A percentile compares a stretch with the other conserved stretches of the same genome.
These are phyloP conservation scores for Pseudocercospora vitis DNA, from an alignment of 2,329 filamentous ascomycete genomes.

Conservation along the genomic window DNA sequence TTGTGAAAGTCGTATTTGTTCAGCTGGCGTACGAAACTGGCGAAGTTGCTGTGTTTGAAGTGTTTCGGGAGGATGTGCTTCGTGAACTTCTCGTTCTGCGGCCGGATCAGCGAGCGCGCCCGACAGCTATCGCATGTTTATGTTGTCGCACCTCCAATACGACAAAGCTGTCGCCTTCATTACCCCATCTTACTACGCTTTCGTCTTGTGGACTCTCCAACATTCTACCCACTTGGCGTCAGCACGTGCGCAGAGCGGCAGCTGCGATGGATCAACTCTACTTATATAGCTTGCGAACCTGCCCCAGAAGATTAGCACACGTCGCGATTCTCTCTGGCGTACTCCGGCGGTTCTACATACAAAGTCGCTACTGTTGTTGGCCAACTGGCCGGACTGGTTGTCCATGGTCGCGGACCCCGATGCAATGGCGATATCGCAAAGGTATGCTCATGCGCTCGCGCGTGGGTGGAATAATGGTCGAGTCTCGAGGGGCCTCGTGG, in stretches of 20 bases:
- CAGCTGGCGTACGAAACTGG: conserved; percentile 72
- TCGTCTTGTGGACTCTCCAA: conserved; percentile 91
- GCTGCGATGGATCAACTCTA: conserved; percentile 51
- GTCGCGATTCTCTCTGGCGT: not conserved
- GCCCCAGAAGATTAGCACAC: conserved; percentile 19
- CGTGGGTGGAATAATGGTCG: conserved; percentile 8
- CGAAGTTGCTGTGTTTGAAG: conserved; percentile 92
- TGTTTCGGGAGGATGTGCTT: conserved; percentile 96
- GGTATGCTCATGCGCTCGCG: conserved; percentile 12
- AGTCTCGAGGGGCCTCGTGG: conserved; percentile 18
- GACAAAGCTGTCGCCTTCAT: conserved; percentile 92
- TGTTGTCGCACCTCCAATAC: conserved; percentile 84
- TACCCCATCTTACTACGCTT: conserved; percentile 91
- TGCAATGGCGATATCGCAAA: conserved; percentile 8
- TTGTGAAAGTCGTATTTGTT: conserved; percentile 80
- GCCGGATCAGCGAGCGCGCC: not conserved
- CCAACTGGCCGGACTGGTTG: conserved; percentile 46
- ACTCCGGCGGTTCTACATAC: conserved; percentile 56
- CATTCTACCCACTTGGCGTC: conserved; percentile 63
- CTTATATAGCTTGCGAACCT: conserved; percentile 99
- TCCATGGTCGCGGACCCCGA: conserved; percentile 42
- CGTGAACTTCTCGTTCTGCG: conserved; percentile 96
- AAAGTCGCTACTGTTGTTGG: conserved; percentile 93
- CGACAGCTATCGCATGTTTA: conserved; percentile 13
- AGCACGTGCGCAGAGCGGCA: conserved; percentile 2